Evolutionary conservation across 352 stramenopile species (phyloP).

Genomic region (Plasmopara muralis): DNA sequence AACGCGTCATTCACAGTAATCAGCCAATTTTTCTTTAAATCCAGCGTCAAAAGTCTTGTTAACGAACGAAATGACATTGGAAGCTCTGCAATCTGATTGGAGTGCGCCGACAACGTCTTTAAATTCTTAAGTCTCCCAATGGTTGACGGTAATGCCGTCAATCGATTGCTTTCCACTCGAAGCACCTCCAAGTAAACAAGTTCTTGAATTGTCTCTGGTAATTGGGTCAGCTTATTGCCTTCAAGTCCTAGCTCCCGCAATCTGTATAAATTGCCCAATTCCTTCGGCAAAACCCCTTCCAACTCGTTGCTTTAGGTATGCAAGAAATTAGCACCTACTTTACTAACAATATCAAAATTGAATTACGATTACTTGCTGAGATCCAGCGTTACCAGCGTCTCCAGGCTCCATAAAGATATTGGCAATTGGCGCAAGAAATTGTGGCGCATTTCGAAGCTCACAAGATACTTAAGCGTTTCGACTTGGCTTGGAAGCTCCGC

Average conservation of each 20-base stretch:
- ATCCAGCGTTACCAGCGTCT: conserved; percentile 55
- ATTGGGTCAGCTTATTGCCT: conserved; percentile 50
- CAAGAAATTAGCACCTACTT: conserved; percentile 2
- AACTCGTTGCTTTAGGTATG: conserved; percentile 45
- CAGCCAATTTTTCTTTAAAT: conserved; percentile 74
- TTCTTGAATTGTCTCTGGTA: conserved; percentile 45
- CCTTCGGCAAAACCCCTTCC: conserved; percentile 36
- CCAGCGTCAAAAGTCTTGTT: conserved; percentile 39
- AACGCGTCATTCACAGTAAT: conserved; percentile 30
- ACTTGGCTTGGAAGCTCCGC: conserved; percentile 40
- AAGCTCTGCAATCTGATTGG: conserved; percentile 52
- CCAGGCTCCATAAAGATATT: conserved; percentile 46
- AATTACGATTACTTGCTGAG: conserved; percentile 61
- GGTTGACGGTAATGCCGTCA: conserved; percentile 34
- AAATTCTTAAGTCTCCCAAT: conserved; percentile 48
- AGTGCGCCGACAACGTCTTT: conserved; percentile 51
- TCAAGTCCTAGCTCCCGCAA: conserved; percentile 57
- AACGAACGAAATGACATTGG: conserved; percentile 43
- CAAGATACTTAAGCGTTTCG: conserved; percentile 37
- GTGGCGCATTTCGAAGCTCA: conserved; percentile 68
- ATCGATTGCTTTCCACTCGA: conserved; percentile 55
- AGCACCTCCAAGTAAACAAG: conserved; percentile 52
- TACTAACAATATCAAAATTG: background rate
- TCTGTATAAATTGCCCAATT: conserved; percentile 43
- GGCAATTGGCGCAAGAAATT: conserved; percentile 52